Conservation (phyloP, 345 rosid genomes). For the Barbarea vulgaris region DNA sequence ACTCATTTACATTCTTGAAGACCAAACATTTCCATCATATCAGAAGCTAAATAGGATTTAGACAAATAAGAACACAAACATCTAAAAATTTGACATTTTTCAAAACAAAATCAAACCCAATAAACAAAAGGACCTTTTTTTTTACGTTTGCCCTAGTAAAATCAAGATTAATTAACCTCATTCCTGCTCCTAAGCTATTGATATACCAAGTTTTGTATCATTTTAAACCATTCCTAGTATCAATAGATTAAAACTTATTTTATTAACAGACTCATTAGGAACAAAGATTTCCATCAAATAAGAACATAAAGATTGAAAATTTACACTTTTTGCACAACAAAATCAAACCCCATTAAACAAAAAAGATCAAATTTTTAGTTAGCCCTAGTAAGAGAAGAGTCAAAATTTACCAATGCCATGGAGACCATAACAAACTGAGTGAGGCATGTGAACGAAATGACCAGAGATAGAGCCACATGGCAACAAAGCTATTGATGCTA, state of each 20-base stretch:
- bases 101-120: no score
- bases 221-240: neutral
- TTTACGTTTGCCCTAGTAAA: no score
- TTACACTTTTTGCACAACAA: neutral
- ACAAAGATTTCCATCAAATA: neutral
- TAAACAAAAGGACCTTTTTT: no score
- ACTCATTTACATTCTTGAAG: no score
- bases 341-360: constrained; percentile 14
- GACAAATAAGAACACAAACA: no score
- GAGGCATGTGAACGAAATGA: constrained; percentile 83
- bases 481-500: constrained; percentile 82
- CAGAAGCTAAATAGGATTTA: no score
- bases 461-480: constrained; percentile 90
- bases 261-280: no score
- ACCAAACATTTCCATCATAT: no score
- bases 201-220: neutral
- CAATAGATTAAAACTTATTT: no score
- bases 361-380: neutral
- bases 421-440: constrained; percentile 87
- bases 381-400: neutral
- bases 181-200: neutral
- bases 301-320: neutral
- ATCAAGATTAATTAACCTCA: neutral
- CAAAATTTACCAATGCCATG: constrained; percentile 69
- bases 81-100: no score